Evolutionary conservation across 2,329 filamentous ascomycete genomes (phyloP).

Genomic region (Microcera coccophila): DNA sequence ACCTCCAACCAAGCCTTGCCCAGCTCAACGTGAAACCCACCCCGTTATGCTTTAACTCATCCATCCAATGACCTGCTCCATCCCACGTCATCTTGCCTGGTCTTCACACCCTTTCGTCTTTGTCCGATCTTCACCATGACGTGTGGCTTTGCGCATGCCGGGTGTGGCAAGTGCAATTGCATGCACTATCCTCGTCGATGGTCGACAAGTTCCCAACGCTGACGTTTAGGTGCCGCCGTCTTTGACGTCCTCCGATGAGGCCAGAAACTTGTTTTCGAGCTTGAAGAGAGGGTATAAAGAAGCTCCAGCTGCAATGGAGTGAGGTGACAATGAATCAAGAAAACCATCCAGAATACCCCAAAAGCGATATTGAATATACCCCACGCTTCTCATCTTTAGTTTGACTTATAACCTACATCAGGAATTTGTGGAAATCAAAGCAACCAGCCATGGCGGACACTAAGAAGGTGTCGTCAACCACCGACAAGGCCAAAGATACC

Average conservation of each 20-base stretch:
- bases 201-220: conserved; percentile 20
- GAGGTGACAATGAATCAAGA: too few species aligned
- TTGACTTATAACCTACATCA: too few species aligned
- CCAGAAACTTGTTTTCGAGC: conserved; percentile 27
- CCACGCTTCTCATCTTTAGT: too few species aligned
- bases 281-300: conserved; percentile 17
- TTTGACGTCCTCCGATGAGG: conserved; percentile 18
- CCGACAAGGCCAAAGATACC: conserved; percentile 31
- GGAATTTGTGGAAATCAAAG: too few species aligned
- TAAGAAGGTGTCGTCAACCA: conserved; percentile 24
- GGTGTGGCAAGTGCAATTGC: background rate
- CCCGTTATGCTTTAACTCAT: too few species aligned
- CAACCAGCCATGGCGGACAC: conserved; percentile 1
- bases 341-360: too few species aligned
- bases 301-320: conserved; percentile 14
- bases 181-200: too few species aligned
- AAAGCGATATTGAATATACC: too few species aligned
- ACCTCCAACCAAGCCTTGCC: too few species aligned
- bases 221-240: conserved; percentile 20
- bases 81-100: conserved; percentile 25
- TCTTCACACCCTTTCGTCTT: conserved; percentile 20
- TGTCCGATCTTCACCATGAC: conserved; percentile 24
- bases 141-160: conserved; percentile 20
- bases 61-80: too few species aligned
- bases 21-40: too few species aligned